A percentile compares a stretch with the other conserved stretches of the same genome.
Evolutionary conservation across 2,329 filamentous ascomycete species (phyloP).

Genomic region (Xylaria sp.): DNA sequence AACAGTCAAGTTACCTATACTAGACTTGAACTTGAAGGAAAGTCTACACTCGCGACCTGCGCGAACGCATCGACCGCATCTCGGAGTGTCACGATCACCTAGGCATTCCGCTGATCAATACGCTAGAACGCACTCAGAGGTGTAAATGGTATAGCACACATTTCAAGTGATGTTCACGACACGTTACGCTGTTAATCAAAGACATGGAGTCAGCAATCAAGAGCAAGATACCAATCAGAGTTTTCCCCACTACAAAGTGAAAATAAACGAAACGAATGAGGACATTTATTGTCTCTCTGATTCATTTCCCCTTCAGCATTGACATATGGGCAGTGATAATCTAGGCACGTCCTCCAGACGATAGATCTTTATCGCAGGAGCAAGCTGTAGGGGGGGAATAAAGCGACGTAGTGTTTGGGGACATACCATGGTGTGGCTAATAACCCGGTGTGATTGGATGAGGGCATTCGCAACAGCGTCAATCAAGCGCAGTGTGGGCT

Average conservation of each 20-base stretch:
- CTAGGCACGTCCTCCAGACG: not conserved
- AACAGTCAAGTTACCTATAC: slow-evolving; percentile 43
- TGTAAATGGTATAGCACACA: slow-evolving; percentile 48
- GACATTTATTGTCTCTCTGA: not conserved
- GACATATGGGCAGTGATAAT: not conserved
- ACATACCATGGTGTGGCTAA: slow-evolving; percentile 51
- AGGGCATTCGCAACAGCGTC: slow-evolving; percentile 49
- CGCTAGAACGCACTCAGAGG: slow-evolving; percentile 1
- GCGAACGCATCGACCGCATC: slow-evolving; percentile 48
- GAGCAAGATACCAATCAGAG: not conserved
- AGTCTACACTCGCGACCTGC: slow-evolving; percentile 49
- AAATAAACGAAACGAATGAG: not conserved
- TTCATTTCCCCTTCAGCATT: not conserved
- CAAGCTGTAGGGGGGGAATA: not conserved
- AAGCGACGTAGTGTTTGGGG: not conserved
- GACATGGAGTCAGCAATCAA: slow-evolving; percentile 34
- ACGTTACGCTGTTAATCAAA: slow-evolving; percentile 54
- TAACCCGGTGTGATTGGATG: slow-evolving; percentile 46
- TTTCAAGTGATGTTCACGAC: slow-evolving; percentile 60
- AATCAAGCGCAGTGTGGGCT: slow-evolving; percentile 19
- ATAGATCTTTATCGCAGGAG: not conserved
- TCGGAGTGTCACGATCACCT: slow-evolving; percentile 54
- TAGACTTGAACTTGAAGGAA: slow-evolving; percentile 50
- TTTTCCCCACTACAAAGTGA: not conserved
- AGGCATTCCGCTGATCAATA: slow-evolving; percentile 41